Percentiles rank a stretch among this genome's conserved stretches.
Conservation (phyloP, 176 grass and related monocot species). For the Typha latifolia region DNA sequence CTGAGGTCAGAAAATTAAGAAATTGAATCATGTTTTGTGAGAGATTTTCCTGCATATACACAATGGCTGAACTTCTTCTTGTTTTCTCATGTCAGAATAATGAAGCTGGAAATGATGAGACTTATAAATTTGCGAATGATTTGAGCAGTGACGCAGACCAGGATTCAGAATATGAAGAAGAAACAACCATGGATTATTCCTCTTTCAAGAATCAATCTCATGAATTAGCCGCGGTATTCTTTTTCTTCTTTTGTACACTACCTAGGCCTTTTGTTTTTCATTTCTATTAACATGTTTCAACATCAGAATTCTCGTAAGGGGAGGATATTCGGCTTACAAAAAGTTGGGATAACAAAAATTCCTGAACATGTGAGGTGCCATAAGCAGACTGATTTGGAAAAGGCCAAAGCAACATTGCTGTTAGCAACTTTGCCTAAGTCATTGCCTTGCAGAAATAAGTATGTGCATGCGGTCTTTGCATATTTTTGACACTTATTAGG, state of each 20-base stretch:
- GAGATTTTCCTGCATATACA: neutral
- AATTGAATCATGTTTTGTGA: neutral
- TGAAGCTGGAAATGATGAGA: conserved; percentile 34
- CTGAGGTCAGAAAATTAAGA: conserved; percentile 25
- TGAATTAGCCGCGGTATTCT: conserved; percentile 55
- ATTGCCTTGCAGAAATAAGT: conserved; percentile 96
- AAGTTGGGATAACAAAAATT: conserved; percentile 67
- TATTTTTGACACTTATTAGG: conserved; percentile 8
- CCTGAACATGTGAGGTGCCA: conserved; percentile 56
- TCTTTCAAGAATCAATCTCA: conserved; percentile 30
- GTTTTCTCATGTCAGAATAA: conserved; percentile 34
- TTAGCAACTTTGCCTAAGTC: conserved; percentile 80
- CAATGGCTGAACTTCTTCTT: conserved; percentile 1
- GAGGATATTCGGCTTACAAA: conserved; percentile 69
- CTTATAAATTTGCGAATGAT: conserved; percentile 44
- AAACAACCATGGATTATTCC: conserved; percentile 18
- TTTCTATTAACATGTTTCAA: conserved; percentile 14
- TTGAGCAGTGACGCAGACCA: conserved; percentile 37
- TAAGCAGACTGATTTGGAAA: conserved; percentile 80
- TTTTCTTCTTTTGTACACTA: conserved; percentile 1
- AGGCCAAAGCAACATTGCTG: conserved; percentile 75
- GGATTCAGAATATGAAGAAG: conserved; percentile 64
- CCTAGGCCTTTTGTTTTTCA: neutral
- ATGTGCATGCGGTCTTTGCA: conserved; percentile 21
- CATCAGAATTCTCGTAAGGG: conserved; percentile 70